Evolutionary conservation across 2,329 filamentous ascomycete genomes (phyloP).

Genomic region (Sodiomyces alkalinus): DNA sequence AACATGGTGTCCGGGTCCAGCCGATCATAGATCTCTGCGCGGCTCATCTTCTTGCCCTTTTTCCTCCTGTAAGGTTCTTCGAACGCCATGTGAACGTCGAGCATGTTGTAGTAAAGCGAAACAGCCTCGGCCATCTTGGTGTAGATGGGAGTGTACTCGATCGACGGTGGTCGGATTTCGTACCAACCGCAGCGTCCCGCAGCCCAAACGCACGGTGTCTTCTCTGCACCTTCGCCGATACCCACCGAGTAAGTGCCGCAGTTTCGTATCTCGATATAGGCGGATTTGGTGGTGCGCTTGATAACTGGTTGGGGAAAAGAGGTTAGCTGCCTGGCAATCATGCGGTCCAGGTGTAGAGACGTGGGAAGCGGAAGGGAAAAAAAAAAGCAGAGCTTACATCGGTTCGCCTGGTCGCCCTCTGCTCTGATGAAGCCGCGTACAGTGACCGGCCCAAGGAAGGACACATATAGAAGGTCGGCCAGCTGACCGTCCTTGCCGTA

Average conservation of each 20-base stretch:
- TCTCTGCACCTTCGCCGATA: constrained; percentile 34
- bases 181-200: constrained; percentile 52
- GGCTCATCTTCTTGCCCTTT: constrained; percentile 16
- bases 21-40: constrained; percentile 9
- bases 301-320: constrained; percentile 14
- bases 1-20: constrained; percentile 11
- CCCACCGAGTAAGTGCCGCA: constrained; percentile 28
- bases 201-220: constrained; percentile 48
- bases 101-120: constrained; percentile 45
- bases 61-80: constrained; percentile 15
- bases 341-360: too few species aligned
- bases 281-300: constrained; percentile 14
- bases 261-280: constrained; percentile 39
- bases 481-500: constrained; percentile 34
- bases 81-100: constrained; percentile 35
- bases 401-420: constrained; percentile 25
- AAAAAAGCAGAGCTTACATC: constrained; percentile 17
- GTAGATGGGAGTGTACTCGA: constrained; percentile 39
- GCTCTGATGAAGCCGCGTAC: constrained; percentile 32
- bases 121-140: constrained; percentile 48
- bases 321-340: constrained; percentile 2
- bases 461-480: constrained; percentile 46
- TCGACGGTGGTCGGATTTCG: constrained; percentile 41
- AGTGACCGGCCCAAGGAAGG: constrained; percentile 42
- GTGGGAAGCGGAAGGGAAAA: too few species aligned